These are phyloP conservation scores for Stemphylium vesicarium DNA, from an alignment of 2,329 filamentous ascomycete species.

Conservation along the genomic window DNA sequence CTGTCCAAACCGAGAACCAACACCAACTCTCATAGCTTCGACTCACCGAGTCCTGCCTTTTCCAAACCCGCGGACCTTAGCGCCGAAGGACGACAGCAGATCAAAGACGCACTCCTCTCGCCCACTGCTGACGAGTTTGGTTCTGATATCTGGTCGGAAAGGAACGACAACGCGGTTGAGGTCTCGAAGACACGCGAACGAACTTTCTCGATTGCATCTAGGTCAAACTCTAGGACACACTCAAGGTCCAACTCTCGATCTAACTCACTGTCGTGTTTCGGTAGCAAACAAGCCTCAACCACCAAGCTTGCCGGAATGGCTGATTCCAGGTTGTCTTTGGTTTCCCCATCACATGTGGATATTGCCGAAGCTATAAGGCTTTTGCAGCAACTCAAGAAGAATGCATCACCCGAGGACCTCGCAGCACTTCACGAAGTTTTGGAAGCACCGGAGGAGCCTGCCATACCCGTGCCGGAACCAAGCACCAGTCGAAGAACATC, in stretches of 20 bases:
- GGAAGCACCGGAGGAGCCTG: slow-evolving; percentile 25
- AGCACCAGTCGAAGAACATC: slow-evolving; percentile 31
- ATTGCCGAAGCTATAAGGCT: slow-evolving; percentile 54
- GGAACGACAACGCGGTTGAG: slow-evolving; percentile 28
- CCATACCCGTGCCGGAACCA: slow-evolving; percentile 16
- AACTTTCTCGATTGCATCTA: slow-evolving; percentile 33
- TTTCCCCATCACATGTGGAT: slow-evolving; percentile 48
- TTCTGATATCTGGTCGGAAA: slow-evolving; percentile 20
- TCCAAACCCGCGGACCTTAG: slow-evolving; percentile 38
- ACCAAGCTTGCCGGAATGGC: slow-evolving; percentile 31
- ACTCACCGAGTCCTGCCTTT: slow-evolving; percentile 29
- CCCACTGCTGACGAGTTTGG: slow-evolving; percentile 34
- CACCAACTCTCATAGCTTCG: slow-evolving; percentile 37
- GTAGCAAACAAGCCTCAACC: slow-evolving; percentile 28
- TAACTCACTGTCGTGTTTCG: slow-evolving; percentile 37
- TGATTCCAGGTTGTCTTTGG: slow-evolving; percentile 40
- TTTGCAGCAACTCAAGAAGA: slow-evolving; percentile 57
- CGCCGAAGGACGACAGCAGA: slow-evolving; percentile 36
- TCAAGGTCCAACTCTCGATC: slow-evolving; percentile 25
- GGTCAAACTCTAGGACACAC: slow-evolving; percentile 34
- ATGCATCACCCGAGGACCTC: slow-evolving; percentile 56
- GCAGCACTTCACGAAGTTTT: slow-evolving; percentile 50
- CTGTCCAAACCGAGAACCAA: slow-evolving; percentile 48
- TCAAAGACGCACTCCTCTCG: slow-evolving; percentile 38
- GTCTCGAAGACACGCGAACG: slow-evolving; percentile 33